Percentiles rank a stretch among this genome's conserved stretches.
These are phyloP conservation scores for Pythium monospermum DNA, from an alignment of 352 stramenopile genomes.

Conservation along the genomic window DNA sequence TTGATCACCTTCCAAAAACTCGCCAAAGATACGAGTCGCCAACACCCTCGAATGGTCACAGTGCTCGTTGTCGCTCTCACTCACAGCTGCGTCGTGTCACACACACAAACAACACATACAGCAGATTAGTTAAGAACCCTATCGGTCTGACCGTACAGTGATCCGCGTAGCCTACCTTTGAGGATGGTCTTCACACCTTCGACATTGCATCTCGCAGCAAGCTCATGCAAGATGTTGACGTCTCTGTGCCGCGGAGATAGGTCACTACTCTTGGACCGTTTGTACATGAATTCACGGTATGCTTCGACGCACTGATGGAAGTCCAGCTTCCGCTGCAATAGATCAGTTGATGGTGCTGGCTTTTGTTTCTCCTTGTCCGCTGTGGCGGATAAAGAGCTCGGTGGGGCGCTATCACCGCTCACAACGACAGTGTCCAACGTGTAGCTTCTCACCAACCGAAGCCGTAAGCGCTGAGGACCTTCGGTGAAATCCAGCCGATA, in stretches of 20 bases:
- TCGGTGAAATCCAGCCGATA: conserved; percentile 28
- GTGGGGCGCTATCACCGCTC: too few species aligned
- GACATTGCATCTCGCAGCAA: conserved; percentile 2
- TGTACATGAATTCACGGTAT: conserved; percentile 25
- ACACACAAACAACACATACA: too few species aligned
- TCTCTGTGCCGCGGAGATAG: neutral
- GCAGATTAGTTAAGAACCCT: too few species aligned
- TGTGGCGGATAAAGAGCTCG: neutral
- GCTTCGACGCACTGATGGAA: conserved; percentile 26
- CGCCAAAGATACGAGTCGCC: conserved; percentile 9
- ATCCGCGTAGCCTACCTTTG: neutral
- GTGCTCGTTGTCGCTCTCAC: neutral
- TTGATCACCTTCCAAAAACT: conserved; percentile 12
- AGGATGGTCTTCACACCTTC: conserved; percentile 9
- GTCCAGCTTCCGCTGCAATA: conserved; percentile 16
- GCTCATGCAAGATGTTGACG: conserved; percentile 4
- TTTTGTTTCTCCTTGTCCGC: neutral
- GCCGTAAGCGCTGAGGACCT: conserved; percentile 26
- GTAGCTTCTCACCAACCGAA: conserved; percentile 20
- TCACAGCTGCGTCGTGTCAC: too few species aligned
- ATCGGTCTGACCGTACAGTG: too few species aligned
- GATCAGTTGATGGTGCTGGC: neutral
- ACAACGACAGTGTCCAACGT: neutral
- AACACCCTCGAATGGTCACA: neutral
- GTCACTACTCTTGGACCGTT: neutral